These are phyloP conservation scores for Coniochaeta sp. DNA, from an alignment of 2,329 filamentous ascomycete genomes.

Conservation along the genomic window DNA sequence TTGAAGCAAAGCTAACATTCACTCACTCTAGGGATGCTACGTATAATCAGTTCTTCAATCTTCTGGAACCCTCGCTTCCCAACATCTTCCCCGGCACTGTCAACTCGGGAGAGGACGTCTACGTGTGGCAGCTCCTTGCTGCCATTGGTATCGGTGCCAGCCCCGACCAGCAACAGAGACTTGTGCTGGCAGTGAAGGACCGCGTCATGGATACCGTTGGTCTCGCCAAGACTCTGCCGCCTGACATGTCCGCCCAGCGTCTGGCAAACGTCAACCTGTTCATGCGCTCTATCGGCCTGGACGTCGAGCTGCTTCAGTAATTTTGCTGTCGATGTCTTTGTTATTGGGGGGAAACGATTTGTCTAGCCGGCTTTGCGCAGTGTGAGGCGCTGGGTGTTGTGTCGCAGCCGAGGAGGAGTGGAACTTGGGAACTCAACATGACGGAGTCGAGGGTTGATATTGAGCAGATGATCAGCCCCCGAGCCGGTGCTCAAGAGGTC, in stretches of 20 bases:
- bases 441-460: too few relatives aligned
- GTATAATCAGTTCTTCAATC: constrained; percentile 83
- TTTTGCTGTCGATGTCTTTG: not conserved
- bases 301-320: constrained; percentile 66
- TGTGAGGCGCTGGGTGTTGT: not conserved
- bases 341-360: not conserved
- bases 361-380: not conserved
- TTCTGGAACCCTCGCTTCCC: constrained; percentile 74
- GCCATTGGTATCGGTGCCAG: constrained; percentile 90
- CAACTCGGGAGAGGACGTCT: constrained; percentile 84
- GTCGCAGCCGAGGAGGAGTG: not conserved
- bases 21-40: constrained; percentile 52
- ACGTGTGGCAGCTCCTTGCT: constrained; percentile 96
- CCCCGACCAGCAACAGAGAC: constrained; percentile 87
- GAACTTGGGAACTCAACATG: too few relatives aligned
- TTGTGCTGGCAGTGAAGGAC: constrained; percentile 95
- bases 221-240: constrained; percentile 81
- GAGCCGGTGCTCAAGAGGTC: too few relatives aligned
- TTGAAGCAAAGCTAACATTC: constrained; percentile 22
- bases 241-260: constrained; percentile 75
- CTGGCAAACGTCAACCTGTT: constrained; percentile 94
- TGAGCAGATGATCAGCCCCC: too few relatives aligned
- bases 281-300: constrained; percentile 97
- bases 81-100: constrained; percentile 89
- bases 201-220: constrained; percentile 92